Evolutionary conservation across 768 basidiomycete genomes (phyloP).

Genomic region (Suillus variegatus): DNA sequence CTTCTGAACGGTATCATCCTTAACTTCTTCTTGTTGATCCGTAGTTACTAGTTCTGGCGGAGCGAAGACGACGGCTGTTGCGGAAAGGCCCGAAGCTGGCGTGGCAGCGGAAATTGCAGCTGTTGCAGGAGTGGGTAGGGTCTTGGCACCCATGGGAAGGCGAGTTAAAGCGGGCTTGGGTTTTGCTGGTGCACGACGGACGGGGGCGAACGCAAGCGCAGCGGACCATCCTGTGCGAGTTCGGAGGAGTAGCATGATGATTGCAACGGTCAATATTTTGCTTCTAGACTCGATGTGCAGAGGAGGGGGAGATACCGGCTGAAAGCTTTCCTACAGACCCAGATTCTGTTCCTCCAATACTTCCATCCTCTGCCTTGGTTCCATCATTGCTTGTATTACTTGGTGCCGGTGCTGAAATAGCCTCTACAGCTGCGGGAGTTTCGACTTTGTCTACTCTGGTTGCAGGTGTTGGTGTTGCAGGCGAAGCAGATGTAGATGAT

Average conservation of each 20-base stretch:
- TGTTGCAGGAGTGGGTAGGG: slow-evolving; percentile 33
- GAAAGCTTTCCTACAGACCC: slow-evolving; percentile 46
- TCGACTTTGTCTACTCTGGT: slow-evolving; percentile 20
- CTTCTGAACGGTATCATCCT: slow-evolving; percentile 29
- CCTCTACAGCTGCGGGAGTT: slow-evolving; percentile 19
- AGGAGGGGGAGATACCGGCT: slow-evolving; percentile 56
- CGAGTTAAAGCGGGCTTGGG: slow-evolving; percentile 40
- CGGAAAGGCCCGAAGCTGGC: slow-evolving; percentile 38
- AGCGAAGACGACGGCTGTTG: slow-evolving; percentile 70
- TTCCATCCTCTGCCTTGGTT: slow-evolving; percentile 28
- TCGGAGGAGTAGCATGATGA: slow-evolving; percentile 32
- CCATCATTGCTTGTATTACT: slow-evolving; percentile 27
- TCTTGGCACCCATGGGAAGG: slow-evolving; percentile 56
- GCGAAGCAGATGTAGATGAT: slow-evolving; percentile 38
- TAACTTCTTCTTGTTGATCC: slow-evolving; percentile 27
- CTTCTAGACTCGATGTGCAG: slow-evolving; percentile 38
- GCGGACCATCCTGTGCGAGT: slow-evolving; percentile 78
- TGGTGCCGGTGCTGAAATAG: slow-evolving; percentile 21
- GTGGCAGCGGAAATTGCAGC: slow-evolving; percentile 28
- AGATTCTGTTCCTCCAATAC: slow-evolving; percentile 18
- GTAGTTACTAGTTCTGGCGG: slow-evolving; percentile 55
- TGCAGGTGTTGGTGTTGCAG: slow-evolving; percentile 22
- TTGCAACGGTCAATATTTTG: slow-evolving; percentile 38
- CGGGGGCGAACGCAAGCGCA: slow-evolving; percentile 84
- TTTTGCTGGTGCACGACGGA: slow-evolving; percentile 65